Base-by-base conservation (phyloP, 192 early-diverging fungal genomes). In the Coemansia pectinata region DNA sequence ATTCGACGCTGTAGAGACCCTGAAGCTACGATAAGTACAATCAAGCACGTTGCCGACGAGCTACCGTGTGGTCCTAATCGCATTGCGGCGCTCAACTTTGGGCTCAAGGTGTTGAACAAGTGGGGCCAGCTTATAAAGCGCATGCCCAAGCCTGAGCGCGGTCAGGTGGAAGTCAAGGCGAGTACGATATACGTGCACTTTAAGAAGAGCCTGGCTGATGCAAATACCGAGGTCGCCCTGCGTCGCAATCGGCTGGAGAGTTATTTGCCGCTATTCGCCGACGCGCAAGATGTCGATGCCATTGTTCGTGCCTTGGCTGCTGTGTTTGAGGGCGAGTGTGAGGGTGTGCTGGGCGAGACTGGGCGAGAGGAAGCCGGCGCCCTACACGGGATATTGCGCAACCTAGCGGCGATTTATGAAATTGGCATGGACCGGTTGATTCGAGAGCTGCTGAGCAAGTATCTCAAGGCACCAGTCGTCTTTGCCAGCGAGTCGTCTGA, bases 51-150 rank as follows among this genome's bases (percentile, higher is more conserved):
- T 4, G 90, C 86, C 1, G 86, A 86, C 53, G 72, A 74, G 25
- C 83, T 90, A 62, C 84, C 89, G 0, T 78, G 78, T 45, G 90
- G 89, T 7, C 79, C 79, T 7, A 89, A 92, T 52, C 82, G 87
- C n/a, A 76, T 91, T 23, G 71, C 77, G 2, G 87, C 88, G 2
- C 87, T 91, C 59, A 84, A 83, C 63, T 74, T 86, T 66, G 90
- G 87, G 10, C 71, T 83, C 25, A 69, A 79, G 52, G 71, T 87
- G 21, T 65, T 84, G 33, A 25, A 33, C 45, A 82, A 77, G 59
- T 82, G 79, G 79, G 74, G 74, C 12, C 79, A 77, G 66, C 77
- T 53, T 36, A 82, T 77, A 4, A 82, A 73, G 74, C 79, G 74
- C 52, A 71, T 65, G 74, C 33, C 62, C n/a, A 72, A 77, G 19